Evolutionary conservation across 1,139 yeast species (phyloP), one percentile per base, ranked within the genome.

Genomic region (Kurtzmaniella natalensis): DNA sequence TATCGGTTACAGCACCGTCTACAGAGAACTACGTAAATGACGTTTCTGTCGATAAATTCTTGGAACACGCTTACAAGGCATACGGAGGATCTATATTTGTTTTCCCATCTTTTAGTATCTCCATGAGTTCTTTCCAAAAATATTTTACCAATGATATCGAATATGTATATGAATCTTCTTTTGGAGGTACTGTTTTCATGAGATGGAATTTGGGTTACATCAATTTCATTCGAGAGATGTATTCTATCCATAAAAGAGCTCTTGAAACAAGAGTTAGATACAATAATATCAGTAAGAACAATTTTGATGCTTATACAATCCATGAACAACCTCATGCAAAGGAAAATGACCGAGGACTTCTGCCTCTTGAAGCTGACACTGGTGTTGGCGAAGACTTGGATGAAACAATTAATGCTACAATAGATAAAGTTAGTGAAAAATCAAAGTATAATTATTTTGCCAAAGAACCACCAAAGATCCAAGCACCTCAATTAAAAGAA

Each of bases 201-300:
- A 75, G 88, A 29, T 92, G 97, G 97, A 92, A 92, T 52, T 62
- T 92, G 31, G 96, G 97, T 0, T 81, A 95, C 0, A 81, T 89
- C n/a, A 85, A 84, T 47, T 87, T 87, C 45, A 86, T 92, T 25
- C 70, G 95, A 29, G 95, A 87, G 46, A 87, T 92, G 95, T 85
- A 57, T 38, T 48, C 81, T 9, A 76, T 88, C 3, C 96, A 89
- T 59, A 45, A 55, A 24, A 56, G 58, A 33, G 71, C 75, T 3
- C 54, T 68, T 18, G 51, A 51, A 10, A 62, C 72, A 7, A 53
- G 73, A 47, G 57, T 56, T 16, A 58, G 59, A 30, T 61, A 58
- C 42, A 48, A 53, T 26, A 51, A 47, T 17, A 39, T 43, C 13
- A 31, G 48, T 4, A 30, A 23, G 22, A 15, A 15, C 39, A 36